These are phyloP conservation scores for Benincasa hispida DNA, from an alignment of 306 rosid genomes.

Conservation along the genomic window DNA sequence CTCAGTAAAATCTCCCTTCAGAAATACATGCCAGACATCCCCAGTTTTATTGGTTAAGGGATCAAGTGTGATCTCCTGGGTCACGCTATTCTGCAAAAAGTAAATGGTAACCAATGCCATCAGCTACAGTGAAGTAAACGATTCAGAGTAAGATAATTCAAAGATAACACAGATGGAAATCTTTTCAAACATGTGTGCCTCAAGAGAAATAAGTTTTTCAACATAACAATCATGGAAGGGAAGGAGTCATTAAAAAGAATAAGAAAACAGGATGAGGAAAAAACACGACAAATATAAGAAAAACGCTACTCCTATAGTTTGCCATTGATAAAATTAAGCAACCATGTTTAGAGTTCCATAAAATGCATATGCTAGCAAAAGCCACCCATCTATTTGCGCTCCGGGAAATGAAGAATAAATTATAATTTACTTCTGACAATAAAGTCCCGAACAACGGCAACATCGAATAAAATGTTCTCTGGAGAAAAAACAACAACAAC, in stretches of 20 bases:
- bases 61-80: slow-evolving; percentile 54
- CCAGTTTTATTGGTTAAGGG: slow-evolving; percentile 65
- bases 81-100: slow-evolving; percentile 59
- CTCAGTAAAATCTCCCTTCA: slow-evolving; percentile 66
- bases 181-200: neutral
- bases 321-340: neutral
- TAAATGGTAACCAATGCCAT: neutral
- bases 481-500: too few species aligned
- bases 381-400: neutral
- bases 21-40: slow-evolving; percentile 75
- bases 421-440: neutral
- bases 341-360: neutral
- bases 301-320: neutral
- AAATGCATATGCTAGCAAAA: neutral
- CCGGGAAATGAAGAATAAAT: neutral
- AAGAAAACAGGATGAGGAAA: neutral
- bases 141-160: neutral
- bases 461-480: neutral
- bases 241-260: neutral
- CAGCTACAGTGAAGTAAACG: neutral
- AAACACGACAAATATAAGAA: neutral
- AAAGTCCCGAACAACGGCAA: neutral
- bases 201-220: neutral
- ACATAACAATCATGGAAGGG: neutral
- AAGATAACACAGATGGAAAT: neutral